Conservation (phyloP, 768 basidiomycete species). For the Leccinum incarnatum region DNA sequence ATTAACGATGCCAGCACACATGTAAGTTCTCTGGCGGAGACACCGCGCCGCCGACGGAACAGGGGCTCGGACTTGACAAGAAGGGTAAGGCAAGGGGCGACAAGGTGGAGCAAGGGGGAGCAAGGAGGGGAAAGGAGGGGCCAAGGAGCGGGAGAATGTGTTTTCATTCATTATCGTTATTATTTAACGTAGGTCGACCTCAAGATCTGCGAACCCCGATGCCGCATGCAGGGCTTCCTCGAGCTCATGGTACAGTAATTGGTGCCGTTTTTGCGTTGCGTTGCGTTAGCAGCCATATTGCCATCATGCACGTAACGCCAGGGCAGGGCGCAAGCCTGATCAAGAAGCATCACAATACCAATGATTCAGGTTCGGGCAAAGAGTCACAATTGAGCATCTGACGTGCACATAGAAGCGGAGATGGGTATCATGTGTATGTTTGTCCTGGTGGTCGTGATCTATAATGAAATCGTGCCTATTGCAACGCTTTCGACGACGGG, state of each 20-base stretch:
- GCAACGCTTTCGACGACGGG: neutral
- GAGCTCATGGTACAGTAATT: slow-evolving; percentile 2
- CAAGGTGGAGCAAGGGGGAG: neutral
- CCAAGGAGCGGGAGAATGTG: neutral
- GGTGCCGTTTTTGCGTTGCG: neutral
- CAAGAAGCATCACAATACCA: neutral
- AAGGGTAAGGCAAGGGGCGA: neutral
- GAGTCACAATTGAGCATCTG: neutral
- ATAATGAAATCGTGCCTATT: slow-evolving; percentile 7
- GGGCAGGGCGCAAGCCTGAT: neutral
- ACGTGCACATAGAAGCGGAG: neutral
- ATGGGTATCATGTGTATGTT: neutral
- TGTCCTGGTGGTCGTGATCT: neutral
- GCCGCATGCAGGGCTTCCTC: slow-evolving; percentile 5
- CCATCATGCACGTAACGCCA: neutral
- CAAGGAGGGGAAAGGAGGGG: neutral
- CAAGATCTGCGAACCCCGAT: slow-evolving; percentile 2
- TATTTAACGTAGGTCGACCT: neutral
- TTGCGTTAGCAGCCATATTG: neutral
- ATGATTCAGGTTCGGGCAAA: neutral
- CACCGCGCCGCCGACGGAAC: neutral
- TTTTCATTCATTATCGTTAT: neutral
- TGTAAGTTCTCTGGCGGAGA: neutral
- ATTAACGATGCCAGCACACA: neutral
- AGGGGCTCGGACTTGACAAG: neutral